Evolutionary conservation across 352 stramenopile species (phyloP), one percentile per base, ranked within the genome.

Genomic region (Globisporangium mamillatum): DNA sequence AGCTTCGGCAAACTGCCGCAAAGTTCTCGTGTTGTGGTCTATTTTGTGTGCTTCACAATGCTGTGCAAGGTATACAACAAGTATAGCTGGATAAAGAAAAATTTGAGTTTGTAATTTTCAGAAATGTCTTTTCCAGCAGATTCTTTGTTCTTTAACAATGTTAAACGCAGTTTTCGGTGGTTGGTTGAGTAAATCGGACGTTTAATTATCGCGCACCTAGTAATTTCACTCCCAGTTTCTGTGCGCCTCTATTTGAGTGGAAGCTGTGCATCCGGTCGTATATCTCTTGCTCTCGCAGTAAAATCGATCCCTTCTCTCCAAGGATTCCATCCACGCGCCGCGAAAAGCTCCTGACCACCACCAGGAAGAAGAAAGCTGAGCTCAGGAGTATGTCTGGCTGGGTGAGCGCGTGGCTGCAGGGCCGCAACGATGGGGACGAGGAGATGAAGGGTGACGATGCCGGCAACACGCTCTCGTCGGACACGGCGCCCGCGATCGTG

Each of bases 351-450:
- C 16, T 16, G 16, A 50, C 16, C 41, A 50, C 16, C 16, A 20
- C 16, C 4, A 50, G 18, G 16, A 50, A 48, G 14, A 46, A 48
- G 38, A 48, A 48, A 48, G 12, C 38, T 20, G 9, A 63, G 18
- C 6, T 18, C n/a, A 14, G 25, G 22, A 25, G 57, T 34, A 88
- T 88, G 80, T 81, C 80, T 20, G 72, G 78, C 25, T 88, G 80
- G 80, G 69, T 88, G 64, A 82, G 76, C 46, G 63, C 78, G 70
- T 88, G 80, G 80, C 76, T 86, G 18, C 80, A 84, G 63, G 78
- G 77, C 65, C 75, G 79, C 68, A 66, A 66, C 63, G 75, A 83
- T 41, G 77, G 58, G 52, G 78, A 78, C 53, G 75, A 86, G 22
- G 77, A 86, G 74, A 75, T 64, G 66, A 78, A 86, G 60, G 48